Percentiles rank a stretch among this genome's conserved stretches.
Evolutionary conservation across 1,139 yeast genomes (phyloP).

Genomic region (Diutina sp.): DNA sequence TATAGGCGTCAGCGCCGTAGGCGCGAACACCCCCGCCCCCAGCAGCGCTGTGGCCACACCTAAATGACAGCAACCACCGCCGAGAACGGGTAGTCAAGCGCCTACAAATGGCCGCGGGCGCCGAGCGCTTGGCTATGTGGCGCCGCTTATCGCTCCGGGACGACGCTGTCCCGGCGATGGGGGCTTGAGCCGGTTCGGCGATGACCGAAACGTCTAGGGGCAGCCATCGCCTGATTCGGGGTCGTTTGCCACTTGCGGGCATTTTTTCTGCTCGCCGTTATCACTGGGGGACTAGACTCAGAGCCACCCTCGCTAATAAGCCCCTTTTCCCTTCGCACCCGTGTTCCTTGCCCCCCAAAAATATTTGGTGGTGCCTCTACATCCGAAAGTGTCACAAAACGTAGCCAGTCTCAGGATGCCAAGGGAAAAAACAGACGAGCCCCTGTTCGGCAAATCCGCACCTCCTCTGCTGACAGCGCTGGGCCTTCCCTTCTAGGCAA

Average conservation of each 20-base stretch:
- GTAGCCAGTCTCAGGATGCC: not conserved
- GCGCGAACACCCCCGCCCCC: too few species aligned
- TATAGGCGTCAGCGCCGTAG: not conserved
- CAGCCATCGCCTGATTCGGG: not conserved
- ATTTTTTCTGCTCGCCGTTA: not conserved
- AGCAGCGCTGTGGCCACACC: too few species aligned
- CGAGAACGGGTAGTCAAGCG: too few species aligned
- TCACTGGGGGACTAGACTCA: not conserved
- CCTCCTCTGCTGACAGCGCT: not conserved
- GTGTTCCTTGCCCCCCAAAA: not conserved
- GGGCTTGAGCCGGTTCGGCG: not conserved
- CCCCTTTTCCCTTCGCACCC: not conserved
- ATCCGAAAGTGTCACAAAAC: not conserved
- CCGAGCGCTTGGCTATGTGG: too few species aligned
- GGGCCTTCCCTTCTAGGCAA: not conserved
- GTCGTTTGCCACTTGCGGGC: not conserved
- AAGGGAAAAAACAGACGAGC: not conserved
- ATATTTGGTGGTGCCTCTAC: not conserved
- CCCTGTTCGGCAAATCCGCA: not conserved
- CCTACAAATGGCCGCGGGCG: too few species aligned
- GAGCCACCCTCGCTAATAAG: not conserved
- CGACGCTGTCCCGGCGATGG: not conserved
- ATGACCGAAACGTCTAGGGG: not conserved
- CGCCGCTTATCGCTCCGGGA: too few species aligned
- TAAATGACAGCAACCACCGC: too few species aligned